These are phyloP conservation scores for Solanum microdontum DNA, from an alignment of 257 asterid genomes.

Conservation along the genomic window DNA sequence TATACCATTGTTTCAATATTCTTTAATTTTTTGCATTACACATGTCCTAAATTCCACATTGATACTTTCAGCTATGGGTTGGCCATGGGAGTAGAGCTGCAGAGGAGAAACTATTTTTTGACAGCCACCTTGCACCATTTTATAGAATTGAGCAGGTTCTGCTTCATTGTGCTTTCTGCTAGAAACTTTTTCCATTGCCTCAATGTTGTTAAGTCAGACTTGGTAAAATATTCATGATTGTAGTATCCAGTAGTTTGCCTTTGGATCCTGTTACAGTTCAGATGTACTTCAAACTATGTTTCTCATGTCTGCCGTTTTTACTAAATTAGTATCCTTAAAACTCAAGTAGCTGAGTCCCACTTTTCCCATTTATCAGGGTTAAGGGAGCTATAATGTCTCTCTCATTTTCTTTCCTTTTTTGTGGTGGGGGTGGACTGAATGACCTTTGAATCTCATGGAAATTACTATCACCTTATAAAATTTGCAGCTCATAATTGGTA, in stretches of 20 bases:
- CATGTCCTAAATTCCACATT: not conserved
- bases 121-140: constrained; percentile 88
- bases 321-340: not conserved
- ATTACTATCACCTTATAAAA: constrained; percentile 3
- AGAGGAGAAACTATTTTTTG: constrained; percentile 81
- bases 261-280: not conserved
- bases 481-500: constrained; percentile 89
- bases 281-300: not conserved
- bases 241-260: not conserved
- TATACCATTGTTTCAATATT: not conserved
- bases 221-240: not conserved
- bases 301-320: not conserved
- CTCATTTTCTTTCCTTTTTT: not conserved
- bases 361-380: not conserved
- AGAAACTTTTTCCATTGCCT: not conserved
- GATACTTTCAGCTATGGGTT: constrained; percentile 76
- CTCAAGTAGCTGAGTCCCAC: not conserved
- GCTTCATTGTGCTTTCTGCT: not conserved
- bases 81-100: constrained; percentile 99
- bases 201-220: not conserved
- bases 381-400: not conserved
- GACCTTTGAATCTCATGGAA: constrained; percentile 1
- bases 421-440: not conserved
- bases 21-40: not conserved
- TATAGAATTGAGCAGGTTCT: constrained; percentile 96